Evolutionary conservation across 2,329 filamentous ascomycete genomes (phyloP), one percentile per base, ranked within the genome.

Genomic region (Fusarium heterosporum): DNA sequence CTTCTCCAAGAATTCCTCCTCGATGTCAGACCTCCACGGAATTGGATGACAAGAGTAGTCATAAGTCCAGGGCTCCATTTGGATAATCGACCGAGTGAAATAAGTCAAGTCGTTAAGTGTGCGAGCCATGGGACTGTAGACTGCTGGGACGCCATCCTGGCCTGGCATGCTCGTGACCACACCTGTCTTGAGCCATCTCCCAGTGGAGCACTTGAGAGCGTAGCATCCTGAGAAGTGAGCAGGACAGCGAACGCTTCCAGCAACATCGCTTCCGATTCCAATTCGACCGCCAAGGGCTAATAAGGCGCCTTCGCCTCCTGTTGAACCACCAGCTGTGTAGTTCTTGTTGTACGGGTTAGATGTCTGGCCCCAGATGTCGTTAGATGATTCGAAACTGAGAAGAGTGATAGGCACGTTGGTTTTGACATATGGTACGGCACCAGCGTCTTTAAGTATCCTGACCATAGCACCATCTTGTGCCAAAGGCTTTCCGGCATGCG

Each of bases 161-260:
- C 95, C 95, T 0, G 92, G 89, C 93, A 97, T 97, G 72, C 91
- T 94, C 1, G 94, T 97, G 63, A 87, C 87, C 75, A 93, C 89
- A 11, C 93, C 93, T 40, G 87, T 85, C 77, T 96, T 97, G 2
- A 93, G 93, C 93, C 94, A 97, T 47, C 94, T 86, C 3, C 95
- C 94, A 2, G 92, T 96, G 4, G 92, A 94, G 79, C 94, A 97
- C 34, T 92, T 88, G 25, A 97, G 80, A 17, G 91, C 90, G 78
- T 97, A 97, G 75, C 95, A 93, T 10, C 94, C 94, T 3, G 91
- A 91, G 81, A 93, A 97, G 71, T 97, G 93, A 7, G 94, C 95
- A 0, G 94, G 95, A 3, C 87, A 90, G 51, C 94, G 87, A 7
- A 97, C 93, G 16, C 92, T 96, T 29, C 95, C 94, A 14, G 93